Percentiles rank a stretch among this genome's conserved stretches.
Evolutionary conservation across 2,329 filamentous ascomycete genomes (phyloP).

Genomic region (Periglandula ipomoeae): DNA sequence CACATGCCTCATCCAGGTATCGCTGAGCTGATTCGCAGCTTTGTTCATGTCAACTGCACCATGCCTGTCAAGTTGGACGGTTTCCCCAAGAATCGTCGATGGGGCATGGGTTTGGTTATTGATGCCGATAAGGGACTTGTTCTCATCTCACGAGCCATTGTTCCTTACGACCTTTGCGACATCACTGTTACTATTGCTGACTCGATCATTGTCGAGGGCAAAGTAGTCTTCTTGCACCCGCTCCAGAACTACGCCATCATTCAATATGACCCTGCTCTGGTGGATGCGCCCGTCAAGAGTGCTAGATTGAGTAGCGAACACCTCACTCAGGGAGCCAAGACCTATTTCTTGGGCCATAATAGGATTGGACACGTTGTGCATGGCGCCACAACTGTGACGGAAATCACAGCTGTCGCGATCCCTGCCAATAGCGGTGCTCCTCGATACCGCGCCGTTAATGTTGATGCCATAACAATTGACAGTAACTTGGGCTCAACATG

Average conservation of each 20-base stretch:
- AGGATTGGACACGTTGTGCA: conserved; percentile 90
- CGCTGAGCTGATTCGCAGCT: conserved; percentile 89
- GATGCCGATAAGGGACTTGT: conserved; percentile 95
- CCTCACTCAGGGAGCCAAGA: conserved; percentile 88
- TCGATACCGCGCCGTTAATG: conserved; percentile 86
- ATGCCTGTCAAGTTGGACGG: conserved; percentile 96
- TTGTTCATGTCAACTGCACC: conserved; percentile 84
- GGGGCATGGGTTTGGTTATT: conserved; percentile 93
- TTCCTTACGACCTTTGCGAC: conserved; percentile 94
- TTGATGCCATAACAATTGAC: conserved; percentile 95
- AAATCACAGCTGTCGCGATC: conserved; percentile 94
- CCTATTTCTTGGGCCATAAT: conserved; percentile 97
- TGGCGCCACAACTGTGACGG: conserved; percentile 87
- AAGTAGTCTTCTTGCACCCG: conserved; percentile 91
- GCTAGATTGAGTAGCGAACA: conserved; percentile 72
- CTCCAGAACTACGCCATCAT: conserved; percentile 95
- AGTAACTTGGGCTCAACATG: conserved; percentile 86
- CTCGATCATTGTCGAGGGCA: conserved; percentile 87
- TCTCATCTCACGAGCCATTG: conserved; percentile 84
- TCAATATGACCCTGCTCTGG: conserved; percentile 85
- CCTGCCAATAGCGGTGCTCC: conserved; percentile 88
- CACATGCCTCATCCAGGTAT: conserved; percentile 82
- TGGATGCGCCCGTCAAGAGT: conserved; percentile 87
- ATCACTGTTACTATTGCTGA: conserved; percentile 95
- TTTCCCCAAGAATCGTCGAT: conserved; percentile 91